Evolutionary conservation across 2,329 filamentous ascomycete species (phyloP).

Genomic region (Colletotrichum sansevieriae): DNA sequence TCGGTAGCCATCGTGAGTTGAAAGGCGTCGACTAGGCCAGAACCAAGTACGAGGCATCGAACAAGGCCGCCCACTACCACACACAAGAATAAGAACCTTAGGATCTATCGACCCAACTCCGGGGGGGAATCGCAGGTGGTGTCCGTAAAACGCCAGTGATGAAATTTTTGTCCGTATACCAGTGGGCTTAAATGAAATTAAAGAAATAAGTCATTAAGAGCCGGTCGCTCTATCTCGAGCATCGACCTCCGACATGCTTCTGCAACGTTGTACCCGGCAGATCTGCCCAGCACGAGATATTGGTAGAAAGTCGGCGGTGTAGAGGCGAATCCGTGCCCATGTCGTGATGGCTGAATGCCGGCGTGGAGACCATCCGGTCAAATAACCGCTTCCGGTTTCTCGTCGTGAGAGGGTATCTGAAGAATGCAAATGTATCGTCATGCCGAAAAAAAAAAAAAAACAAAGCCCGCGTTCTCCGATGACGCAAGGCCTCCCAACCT

Average conservation of each 20-base stretch:
- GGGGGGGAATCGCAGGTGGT: slow-evolving; percentile 29
- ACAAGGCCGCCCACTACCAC: slow-evolving; percentile 2
- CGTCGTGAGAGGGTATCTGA: slow-evolving; percentile 44
- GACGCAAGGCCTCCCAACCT: slow-evolving; percentile 40
- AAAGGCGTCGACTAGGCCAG: neutral
- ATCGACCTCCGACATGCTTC: neutral
- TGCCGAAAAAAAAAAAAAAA: slow-evolving; percentile 38
- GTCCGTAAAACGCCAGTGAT: slow-evolving; percentile 41
- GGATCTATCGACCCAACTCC: slow-evolving; percentile 42
- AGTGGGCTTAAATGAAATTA: slow-evolving; percentile 42
- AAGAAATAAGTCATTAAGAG: slow-evolving; percentile 44
- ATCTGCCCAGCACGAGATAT: neutral
- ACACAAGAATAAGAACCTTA: slow-evolving; percentile 27
- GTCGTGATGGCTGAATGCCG: slow-evolving; percentile 39
- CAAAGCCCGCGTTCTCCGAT: slow-evolving; percentile 38
- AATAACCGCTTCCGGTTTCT: slow-evolving; percentile 42
- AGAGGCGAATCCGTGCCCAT: slow-evolving; percentile 21
- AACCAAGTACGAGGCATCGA: neutral
- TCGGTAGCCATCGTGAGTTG: neutral
- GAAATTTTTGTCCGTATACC: slow-evolving; percentile 44
- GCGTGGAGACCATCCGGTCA: slow-evolving; percentile 37
- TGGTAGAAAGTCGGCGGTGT: neutral
- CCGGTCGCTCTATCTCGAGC: slow-evolving; percentile 4
- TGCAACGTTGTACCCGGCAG: neutral
- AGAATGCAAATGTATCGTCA: slow-evolving; percentile 44